phyloP scores from a whole-genome alignment of 2,329 filamentous ascomycete species.

The Albifimbria verrucaria region DNA sequence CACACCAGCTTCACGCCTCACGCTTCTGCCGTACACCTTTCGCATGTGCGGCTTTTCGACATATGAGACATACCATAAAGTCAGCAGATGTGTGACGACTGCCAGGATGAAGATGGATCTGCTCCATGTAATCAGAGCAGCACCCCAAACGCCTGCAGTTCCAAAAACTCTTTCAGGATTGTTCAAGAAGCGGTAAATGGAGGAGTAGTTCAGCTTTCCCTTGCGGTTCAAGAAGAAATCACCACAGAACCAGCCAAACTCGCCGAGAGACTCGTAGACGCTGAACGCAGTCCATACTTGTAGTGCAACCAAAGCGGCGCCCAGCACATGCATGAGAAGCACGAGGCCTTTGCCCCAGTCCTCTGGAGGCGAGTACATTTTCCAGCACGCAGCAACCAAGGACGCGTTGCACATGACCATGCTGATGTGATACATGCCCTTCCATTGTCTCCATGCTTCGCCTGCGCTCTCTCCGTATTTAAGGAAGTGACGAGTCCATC shows the following conservation, averaged over 20 bases:
- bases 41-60: conserved; percentile 98
- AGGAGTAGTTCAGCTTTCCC: conserved; percentile 88
- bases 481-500: conserved; percentile 96
- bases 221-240: conserved; percentile 96
- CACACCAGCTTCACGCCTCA: conserved; percentile 84
- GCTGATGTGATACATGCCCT: conserved; percentile 89
- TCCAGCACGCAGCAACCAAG: conserved; percentile 90
- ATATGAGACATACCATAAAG: conserved; percentile 83
- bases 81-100: conserved; percentile 79
- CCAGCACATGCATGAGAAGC: conserved; percentile 82
- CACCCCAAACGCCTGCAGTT: conserved; percentile 91
- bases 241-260: conserved; percentile 98
- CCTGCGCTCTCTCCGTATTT: conserved; percentile 89
- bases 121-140: conserved; percentile 90
- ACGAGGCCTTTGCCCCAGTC: conserved; percentile 88
- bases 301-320: conserved; percentile 73
- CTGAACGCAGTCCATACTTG: conserved; percentile 92
- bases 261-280: conserved; percentile 91
- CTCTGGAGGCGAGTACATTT: conserved; percentile 84
- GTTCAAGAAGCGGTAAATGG: conserved; percentile 97
- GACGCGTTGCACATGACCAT: conserved; percentile 86
- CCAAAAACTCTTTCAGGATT: conserved; percentile 95
- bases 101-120: conserved; percentile 83
- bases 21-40: conserved; percentile 83
- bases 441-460: conserved; percentile 98